These are phyloP conservation scores for Mytilinidion resinicola DNA, from an alignment of 495 filamentous ascomycete species.

Conservation along the genomic window DNA sequence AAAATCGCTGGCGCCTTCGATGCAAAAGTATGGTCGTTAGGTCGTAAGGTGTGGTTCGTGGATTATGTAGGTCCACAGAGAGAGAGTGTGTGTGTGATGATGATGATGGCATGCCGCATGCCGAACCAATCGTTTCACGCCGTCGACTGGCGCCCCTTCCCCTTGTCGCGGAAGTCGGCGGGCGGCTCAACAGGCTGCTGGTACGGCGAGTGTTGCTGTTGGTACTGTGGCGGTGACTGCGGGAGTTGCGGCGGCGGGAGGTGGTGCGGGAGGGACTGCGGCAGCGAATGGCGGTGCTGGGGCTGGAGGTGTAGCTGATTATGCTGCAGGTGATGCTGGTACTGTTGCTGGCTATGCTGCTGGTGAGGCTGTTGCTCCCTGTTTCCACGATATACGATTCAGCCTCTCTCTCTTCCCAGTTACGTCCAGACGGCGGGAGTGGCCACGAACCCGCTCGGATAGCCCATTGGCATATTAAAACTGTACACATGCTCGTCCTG, in stretches of 20 bases:
- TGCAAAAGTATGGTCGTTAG: not conserved
- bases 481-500: slow-evolving; percentile 26
- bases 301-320: too few species aligned
- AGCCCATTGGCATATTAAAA: slow-evolving; percentile 27
- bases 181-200: not conserved
- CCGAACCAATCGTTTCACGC: not conserved
- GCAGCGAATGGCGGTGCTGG: too few species aligned
- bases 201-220: not conserved
- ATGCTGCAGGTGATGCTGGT: too few species aligned
- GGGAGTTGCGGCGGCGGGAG: too few species aligned
- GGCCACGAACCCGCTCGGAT: slow-evolving; percentile 33
- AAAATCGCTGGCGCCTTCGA: not conserved
- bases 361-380: slow-evolving; percentile 20
- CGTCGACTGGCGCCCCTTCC: slow-evolving; percentile 2
- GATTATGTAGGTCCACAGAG: not conserved
- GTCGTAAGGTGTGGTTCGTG: not conserved
- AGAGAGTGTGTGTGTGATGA: not conserved
- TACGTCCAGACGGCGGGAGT: slow-evolving; percentile 31
- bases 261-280: too few species aligned
- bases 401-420: slow-evolving; percentile 22
- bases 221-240: not conserved
- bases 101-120: not conserved
- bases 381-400: slow-evolving; percentile 25
- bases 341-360: too few species aligned
- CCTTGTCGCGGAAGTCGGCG: not conserved